phyloP scores from a whole-genome alignment of 129 eudicot genomes.

The Helianthus annuus region HanXRQr2.0-SUNRISE NC_035439.2:137773581-137774080 shows the following conservation, averaged over 20 bases:
- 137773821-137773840: conserved; percentile 94
- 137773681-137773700: conserved; percentile 84
- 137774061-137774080: conserved; percentile 86
- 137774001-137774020: conserved; percentile 92
- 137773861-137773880: conserved; percentile 84
- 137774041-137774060: conserved; percentile 96
- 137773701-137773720: conserved; percentile 85
- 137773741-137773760: conserved; percentile 86
- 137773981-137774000: conserved; percentile 74
- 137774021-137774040: conserved; percentile 98
- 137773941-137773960: conserved; percentile 81
- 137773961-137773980: conserved; percentile 90
- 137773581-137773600: conserved; percentile 87
- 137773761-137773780: conserved; percentile 82
- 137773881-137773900: conserved; percentile 96
- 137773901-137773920: conserved; percentile 94
- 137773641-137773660: conserved; percentile 95
- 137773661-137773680: conserved; percentile 67
- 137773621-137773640: conserved; percentile 98
- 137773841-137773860: conserved; percentile 76
- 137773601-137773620: conserved; percentile 95
- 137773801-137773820: conserved; percentile 97
- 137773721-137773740: conserved; percentile 94
- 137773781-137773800: conserved; percentile 97
- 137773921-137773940: conserved; percentile 98